A percentile compares a stretch with the other conserved stretches of the same genome.
These are phyloP conservation scores for Papiliotrema nemorosa DNA, from an alignment of 1,284 basidiomycete species.

Conservation along the genomic window DNA sequence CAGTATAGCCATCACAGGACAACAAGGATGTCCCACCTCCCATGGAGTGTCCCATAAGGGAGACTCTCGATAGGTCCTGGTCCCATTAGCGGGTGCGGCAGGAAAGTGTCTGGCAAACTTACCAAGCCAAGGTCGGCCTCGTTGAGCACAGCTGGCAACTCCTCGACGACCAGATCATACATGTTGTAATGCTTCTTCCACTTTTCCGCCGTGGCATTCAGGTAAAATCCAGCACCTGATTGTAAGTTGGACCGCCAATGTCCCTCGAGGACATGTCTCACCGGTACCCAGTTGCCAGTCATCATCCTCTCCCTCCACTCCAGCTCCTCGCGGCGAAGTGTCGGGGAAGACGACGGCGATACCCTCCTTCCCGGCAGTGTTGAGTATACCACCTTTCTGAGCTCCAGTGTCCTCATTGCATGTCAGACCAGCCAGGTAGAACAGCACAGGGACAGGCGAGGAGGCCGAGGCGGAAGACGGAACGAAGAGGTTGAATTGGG, in stretches of 20 bases:
- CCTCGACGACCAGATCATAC: conserved; percentile 74
- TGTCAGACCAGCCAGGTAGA: conserved; percentile 88
- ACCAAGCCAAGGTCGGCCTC: conserved; percentile 61
- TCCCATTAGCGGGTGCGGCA: not conserved
- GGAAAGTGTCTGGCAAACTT: not conserved
- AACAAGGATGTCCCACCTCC: conserved; percentile 55
- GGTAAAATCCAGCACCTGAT: conserved; percentile 84
- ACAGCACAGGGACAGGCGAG: conserved; percentile 71
- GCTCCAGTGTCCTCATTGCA: conserved; percentile 96
- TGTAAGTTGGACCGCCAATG: not conserved
- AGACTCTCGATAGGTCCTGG: conserved; percentile 49
- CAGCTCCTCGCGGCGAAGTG: conserved; percentile 89
- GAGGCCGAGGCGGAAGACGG: conserved; percentile 60
- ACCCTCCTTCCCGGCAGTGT: conserved; percentile 71
- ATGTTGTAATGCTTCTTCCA: conserved; percentile 87
- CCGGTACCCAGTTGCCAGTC: conserved; percentile 91
- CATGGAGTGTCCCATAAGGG: conserved; percentile 86
- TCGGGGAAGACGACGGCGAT: conserved; percentile 95
- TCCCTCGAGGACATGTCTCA: conserved; percentile 11
- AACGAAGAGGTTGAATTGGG: conserved; percentile 87
- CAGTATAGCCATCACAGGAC: not conserved
- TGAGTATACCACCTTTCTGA: conserved; percentile 82
- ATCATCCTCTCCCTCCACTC: conserved; percentile 78
- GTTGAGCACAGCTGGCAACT: conserved; percentile 73
- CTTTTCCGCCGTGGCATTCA: conserved; percentile 77